Conservation (phyloP, 2,329 filamentous ascomycete genomes). For the Colletotrichum simmondsii region DNA sequence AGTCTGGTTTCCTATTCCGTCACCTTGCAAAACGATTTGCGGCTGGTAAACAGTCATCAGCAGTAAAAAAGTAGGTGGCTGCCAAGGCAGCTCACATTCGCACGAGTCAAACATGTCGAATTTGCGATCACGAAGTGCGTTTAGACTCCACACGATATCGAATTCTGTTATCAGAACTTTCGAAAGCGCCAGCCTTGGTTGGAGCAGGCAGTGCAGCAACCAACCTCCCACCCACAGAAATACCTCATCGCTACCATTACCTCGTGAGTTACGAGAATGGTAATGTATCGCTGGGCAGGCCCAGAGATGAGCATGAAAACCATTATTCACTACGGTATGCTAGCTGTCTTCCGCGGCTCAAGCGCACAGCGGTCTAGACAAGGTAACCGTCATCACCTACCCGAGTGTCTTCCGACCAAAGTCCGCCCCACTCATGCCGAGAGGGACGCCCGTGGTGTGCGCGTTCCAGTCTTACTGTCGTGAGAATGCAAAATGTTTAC, state of each 20-base stretch:
- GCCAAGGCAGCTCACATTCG: slow-evolving; percentile 10
- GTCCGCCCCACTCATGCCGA: slow-evolving; percentile 9
- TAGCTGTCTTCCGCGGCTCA: not conserved
- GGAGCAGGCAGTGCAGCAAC: not conserved
- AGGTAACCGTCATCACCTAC: slow-evolving; percentile 5
- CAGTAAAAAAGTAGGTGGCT: slow-evolving; percentile 3
- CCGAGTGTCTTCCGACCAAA: slow-evolving; percentile 15
- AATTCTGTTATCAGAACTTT: not conserved
- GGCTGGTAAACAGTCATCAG: not conserved
- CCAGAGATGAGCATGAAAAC: not conserved
- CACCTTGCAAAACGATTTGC: not conserved
- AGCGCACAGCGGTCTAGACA: not conserved
- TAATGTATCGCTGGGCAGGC: not conserved
- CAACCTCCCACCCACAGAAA: not conserved
- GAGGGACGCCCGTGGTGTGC: not conserved
- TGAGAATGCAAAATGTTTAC: slow-evolving; percentile 5
- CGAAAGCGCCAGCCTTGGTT: not conserved
- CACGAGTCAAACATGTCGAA: slow-evolving; percentile 27
- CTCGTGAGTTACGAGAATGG: not conserved
- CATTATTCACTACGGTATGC: slow-evolving; percentile 2
- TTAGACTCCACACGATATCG: slow-evolving; percentile 9
- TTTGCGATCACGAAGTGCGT: slow-evolving; percentile 21
- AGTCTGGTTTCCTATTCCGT: not conserved
- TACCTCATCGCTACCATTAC: slow-evolving; percentile 8
- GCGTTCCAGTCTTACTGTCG: not conserved